Conservation (phyloP, 495 filamentous ascomycete species). For the Annulohypoxylon moriforme region DNA sequence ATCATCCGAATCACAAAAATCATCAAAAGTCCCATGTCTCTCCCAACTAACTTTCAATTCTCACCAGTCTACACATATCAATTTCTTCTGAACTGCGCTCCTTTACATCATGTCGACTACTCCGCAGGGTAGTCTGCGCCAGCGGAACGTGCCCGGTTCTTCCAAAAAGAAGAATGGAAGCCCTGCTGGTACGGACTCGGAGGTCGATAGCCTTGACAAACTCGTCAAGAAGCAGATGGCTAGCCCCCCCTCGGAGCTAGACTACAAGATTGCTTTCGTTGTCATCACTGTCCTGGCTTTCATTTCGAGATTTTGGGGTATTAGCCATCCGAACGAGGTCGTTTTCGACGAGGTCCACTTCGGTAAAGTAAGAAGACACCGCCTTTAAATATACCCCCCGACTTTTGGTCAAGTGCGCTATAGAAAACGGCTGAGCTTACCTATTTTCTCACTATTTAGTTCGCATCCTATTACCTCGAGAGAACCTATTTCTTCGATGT, state of each 20-base stretch:
- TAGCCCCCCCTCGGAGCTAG: conserved; percentile 72
- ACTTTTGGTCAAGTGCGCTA: not conserved
- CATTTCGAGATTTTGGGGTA: conserved; percentile 91
- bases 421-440: conserved; percentile 30
- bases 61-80: conserved; percentile 23
- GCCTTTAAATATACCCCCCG: not conserved
- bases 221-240: conserved; percentile 42
- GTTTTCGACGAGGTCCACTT: conserved; percentile 99
- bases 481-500: conserved; percentile 99
- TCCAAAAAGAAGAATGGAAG: conserved; percentile 58
- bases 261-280: conserved; percentile 83
- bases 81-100: conserved; percentile 33
- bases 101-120: conserved; percentile 55
- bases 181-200: conserved; percentile 54
- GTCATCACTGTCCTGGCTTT: conserved; percentile 88
- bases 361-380: conserved; percentile 80
- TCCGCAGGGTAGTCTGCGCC: conserved; percentile 64
- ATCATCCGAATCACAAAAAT: conserved; percentile 20
- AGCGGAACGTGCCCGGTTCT: conserved; percentile 60
- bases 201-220: conserved; percentile 57
- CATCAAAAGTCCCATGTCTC: not conserved
- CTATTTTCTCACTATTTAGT: conserved; percentile 61
- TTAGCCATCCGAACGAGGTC: conserved; percentile 93
- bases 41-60: conserved; percentile 19
- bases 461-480: conserved; percentile 96